Percentiles rank a stretch among this genome's conserved stretches.
phyloP scores from a whole-genome alignment of 345 rosid species.

The Corymbia maculata region DNA sequence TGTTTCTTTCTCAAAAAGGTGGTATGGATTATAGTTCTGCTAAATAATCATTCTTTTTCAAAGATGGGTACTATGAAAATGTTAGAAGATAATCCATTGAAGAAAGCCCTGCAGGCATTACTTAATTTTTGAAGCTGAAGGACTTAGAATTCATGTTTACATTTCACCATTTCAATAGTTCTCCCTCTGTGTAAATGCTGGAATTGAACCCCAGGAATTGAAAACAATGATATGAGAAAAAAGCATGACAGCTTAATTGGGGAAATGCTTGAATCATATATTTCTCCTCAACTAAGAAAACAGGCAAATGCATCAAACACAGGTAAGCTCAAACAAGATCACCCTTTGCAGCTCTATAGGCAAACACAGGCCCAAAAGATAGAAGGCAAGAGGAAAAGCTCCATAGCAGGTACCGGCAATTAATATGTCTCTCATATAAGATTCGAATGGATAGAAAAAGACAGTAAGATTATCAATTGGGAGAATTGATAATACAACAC shows the following conservation, averaged over 20 bases:
- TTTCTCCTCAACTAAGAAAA: background rate
- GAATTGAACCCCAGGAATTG: background rate
- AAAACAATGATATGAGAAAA: background rate
- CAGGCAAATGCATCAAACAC: background rate
- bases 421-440: background rate
- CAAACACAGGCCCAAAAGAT: background rate
- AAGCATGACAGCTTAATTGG: background rate
- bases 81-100: background rate
- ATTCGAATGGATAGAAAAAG: background rate
- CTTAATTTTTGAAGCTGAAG: background rate
- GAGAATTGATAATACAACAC: background rate
- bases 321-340: background rate
- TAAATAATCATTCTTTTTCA: background rate
- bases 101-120: background rate
- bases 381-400: background rate
- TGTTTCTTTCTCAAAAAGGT: background rate
- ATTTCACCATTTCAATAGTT: background rate
- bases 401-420: background rate
- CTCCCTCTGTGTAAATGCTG: background rate
- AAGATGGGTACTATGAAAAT: background rate
- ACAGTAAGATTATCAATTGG: background rate
- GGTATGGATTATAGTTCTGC: background rate
- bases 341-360: background rate
- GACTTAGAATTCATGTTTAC: background rate
- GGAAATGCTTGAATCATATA: background rate